Evolutionary conservation across 805 yeast species (phyloP).

Genomic region (Candida krabiensis): DNA sequence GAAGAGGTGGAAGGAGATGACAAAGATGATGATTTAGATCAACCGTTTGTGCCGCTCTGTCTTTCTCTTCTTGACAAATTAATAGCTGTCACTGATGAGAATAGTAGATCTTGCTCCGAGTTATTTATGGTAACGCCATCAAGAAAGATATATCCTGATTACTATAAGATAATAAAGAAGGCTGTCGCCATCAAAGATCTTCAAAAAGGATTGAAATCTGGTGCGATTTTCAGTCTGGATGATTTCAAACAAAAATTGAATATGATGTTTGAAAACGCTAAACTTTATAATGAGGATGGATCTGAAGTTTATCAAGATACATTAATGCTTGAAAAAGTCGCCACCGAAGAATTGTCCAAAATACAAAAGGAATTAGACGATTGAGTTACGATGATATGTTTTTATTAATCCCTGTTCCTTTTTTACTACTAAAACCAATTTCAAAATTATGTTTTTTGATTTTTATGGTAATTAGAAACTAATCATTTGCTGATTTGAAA

Average conservation of each 20-base stretch:
- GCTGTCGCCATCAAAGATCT: conserved; percentile 63
- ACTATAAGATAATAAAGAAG: conserved; percentile 59
- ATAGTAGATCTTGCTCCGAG: conserved; percentile 47
- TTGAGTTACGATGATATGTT: conserved; percentile 5
- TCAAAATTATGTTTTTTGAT: no score
- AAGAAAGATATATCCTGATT: conserved; percentile 77
- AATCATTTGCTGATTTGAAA: no score
- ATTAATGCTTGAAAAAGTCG: conserved; percentile 39
- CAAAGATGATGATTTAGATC: conserved; percentile 10
- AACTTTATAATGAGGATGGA: conserved; percentile 65
- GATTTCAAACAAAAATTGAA: conserved; percentile 51
- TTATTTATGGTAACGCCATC: conserved; percentile 76
- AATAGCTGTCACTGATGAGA: conserved; percentile 42
- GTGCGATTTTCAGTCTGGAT: conserved; percentile 37
- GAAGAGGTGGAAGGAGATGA: conserved; percentile 14
- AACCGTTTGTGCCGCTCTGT: conserved; percentile 18
- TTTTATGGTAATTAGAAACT: no score
- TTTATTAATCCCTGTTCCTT: no score
- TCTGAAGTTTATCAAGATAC: conserved; percentile 66
- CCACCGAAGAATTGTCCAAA: conserved; percentile 22
- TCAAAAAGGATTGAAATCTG: conserved; percentile 45
- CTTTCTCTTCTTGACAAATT: conserved; percentile 44
- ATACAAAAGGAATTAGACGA: conserved; percentile 9
- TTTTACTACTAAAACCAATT: no score
- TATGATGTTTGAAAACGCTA: conserved; percentile 67